These are phyloP conservation scores for Sedum album DNA, from an alignment of 164 flowering plant genomes.

Conservation along the genomic window DNA sequence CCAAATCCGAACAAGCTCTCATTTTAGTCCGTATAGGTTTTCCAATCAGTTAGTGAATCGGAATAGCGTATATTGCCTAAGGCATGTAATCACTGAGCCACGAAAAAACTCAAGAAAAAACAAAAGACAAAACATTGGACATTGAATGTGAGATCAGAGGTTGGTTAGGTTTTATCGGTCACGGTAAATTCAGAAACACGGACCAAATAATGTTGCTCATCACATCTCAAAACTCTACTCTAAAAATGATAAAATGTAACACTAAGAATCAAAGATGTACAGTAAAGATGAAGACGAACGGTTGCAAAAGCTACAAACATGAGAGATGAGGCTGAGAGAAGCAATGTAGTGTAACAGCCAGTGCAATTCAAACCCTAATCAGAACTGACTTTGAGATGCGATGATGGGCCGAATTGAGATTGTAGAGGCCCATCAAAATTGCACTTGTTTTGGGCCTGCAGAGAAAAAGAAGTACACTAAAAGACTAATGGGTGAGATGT, in stretches of 20 bases:
- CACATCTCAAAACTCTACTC: constrained; percentile 13
- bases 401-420: too few relatives aligned
- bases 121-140: not conserved
- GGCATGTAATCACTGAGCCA: not conserved
- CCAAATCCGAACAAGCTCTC: not conserved
- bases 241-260: constrained; percentile 1
- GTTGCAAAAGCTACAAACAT: too few relatives aligned
- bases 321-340: too few relatives aligned
- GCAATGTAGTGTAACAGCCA: too few relatives aligned
- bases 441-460: too few relatives aligned
- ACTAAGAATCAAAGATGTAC: constrained; percentile 21
- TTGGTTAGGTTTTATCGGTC: constrained; percentile 22
- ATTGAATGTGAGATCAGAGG: constrained; percentile 24
- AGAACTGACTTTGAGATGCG: too few relatives aligned
- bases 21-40: not conserved
- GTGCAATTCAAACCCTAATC: too few relatives aligned
- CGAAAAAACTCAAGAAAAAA: not conserved
- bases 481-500: too few relatives aligned
- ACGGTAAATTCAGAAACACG: constrained; percentile 37
- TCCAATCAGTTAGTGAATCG: not conserved
- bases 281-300: constrained; percentile 14
- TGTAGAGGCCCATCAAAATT: too few relatives aligned
- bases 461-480: too few relatives aligned
- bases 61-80: constrained; percentile 7
- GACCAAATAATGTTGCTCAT: constrained; percentile 26